phyloP scores from a whole-genome alignment of 2,329 filamentous ascomycete genomes.

The Endothia cerciana region DNA sequence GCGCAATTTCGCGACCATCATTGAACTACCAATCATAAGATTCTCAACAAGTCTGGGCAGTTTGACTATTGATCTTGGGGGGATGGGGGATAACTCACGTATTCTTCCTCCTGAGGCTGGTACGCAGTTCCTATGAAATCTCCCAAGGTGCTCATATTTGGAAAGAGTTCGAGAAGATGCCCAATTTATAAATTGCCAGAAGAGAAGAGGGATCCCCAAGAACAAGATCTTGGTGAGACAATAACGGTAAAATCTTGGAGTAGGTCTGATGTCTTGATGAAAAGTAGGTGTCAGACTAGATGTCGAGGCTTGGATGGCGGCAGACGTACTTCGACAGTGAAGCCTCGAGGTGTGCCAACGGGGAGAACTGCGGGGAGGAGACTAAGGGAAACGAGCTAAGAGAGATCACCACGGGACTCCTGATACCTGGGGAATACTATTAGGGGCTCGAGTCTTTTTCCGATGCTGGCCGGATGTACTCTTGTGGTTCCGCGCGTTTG shows the following conservation, averaged over 20 bases:
- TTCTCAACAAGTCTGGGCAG: background rate
- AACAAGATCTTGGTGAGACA: background rate
- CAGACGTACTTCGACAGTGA: background rate
- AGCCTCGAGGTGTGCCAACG: background rate
- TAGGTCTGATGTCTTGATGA: background rate
- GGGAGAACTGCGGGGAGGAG: background rate
- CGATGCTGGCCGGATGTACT: background rate
- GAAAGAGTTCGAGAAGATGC: too few species aligned
- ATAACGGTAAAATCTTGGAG: background rate
- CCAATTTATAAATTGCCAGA: background rate
- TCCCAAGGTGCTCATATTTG: constrained; percentile 25
- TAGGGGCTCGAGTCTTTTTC: background rate
- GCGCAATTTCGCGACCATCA: constrained; percentile 74
- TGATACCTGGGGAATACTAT: background rate
- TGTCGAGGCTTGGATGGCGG: background rate
- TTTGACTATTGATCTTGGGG: too few species aligned
- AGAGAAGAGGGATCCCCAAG: background rate
- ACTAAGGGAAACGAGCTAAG: background rate
- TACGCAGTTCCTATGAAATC: constrained; percentile 47
- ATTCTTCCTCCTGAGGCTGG: constrained; percentile 46
- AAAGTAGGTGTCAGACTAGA: background rate
- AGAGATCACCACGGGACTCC: background rate
- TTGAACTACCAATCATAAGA: constrained; percentile 51
- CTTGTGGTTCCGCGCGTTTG: background rate
- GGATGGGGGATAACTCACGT: constrained; percentile 34